phyloP scores from a whole-genome alignment of 2,329 filamentous ascomycete species.

The Apiospora marii region DNA sequence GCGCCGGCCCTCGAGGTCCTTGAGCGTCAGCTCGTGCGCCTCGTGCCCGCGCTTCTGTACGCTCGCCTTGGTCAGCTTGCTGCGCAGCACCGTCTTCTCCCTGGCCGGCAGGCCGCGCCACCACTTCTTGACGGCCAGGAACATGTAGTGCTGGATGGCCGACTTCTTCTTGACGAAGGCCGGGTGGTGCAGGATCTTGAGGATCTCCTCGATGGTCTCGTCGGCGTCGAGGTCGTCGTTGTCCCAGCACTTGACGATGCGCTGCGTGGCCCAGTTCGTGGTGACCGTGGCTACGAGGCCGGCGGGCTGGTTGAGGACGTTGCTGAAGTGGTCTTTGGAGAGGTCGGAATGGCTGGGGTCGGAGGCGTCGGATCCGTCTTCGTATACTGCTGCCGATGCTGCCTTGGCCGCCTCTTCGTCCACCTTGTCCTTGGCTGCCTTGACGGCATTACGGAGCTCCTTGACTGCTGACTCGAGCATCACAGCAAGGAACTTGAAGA shows the following conservation, averaged over 20 bases:
- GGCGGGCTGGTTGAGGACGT: slow-evolving; percentile 63
- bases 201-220: slow-evolving; percentile 67
- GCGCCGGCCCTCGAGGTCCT: slow-evolving; percentile 36
- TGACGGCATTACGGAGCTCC: slow-evolving; percentile 41
- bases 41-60: slow-evolving; percentile 40
- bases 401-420: slow-evolving; percentile 42
- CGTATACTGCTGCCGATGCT: slow-evolving; percentile 37
- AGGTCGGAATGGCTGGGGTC: slow-evolving; percentile 66
- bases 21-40: slow-evolving; percentile 39
- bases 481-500: slow-evolving; percentile 39
- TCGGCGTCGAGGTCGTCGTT: slow-evolving; percentile 68
- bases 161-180: slow-evolving; percentile 59
- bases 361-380: slow-evolving; percentile 48
- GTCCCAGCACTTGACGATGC: slow-evolving; percentile 75
- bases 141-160: slow-evolving; percentile 71
- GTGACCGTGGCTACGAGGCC: slow-evolving; percentile 64
- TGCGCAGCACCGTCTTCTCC: slow-evolving; percentile 35
- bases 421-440: slow-evolving; percentile 41
- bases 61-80: slow-evolving; percentile 39
- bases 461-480: slow-evolving; percentile 42
- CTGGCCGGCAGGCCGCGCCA: slow-evolving; percentile 34
- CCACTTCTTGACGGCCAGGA: slow-evolving; percentile 70
- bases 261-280: slow-evolving; percentile 71
- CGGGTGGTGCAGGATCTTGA: slow-evolving; percentile 73
- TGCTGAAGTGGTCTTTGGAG: slow-evolving; percentile 67